Evolutionary conservation across 169 alveolate genomes (phyloP).

Genomic region (Pseudocohnilembus persalinus): DNA sequence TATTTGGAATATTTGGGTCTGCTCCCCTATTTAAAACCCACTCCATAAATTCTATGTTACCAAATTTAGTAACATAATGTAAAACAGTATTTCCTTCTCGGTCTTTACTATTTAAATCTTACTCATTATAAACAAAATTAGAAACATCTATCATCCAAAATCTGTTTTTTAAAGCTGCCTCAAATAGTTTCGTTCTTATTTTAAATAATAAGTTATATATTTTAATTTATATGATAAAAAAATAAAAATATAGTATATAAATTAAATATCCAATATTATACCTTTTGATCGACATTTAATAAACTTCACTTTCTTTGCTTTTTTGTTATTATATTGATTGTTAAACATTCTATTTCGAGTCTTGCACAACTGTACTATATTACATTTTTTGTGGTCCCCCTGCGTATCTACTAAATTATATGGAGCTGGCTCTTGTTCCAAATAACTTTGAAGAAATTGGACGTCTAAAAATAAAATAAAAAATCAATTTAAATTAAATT

Average conservation of each 20-base stretch:
- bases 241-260: too few species aligned
- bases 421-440: too few species aligned
- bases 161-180: constrained; percentile 21
- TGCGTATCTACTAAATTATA: too few species aligned
- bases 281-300: not conserved
- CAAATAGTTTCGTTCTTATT: not conserved
- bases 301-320: not conserved
- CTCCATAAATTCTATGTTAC: constrained; percentile 14
- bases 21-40: constrained; percentile 7
- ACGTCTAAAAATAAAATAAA: too few species aligned
- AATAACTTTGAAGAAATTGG: too few species aligned
- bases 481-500: too few species aligned
- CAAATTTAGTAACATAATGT: not conserved
- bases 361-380: not conserved
- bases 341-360: not conserved
- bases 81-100: constrained; percentile 10
- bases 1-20: constrained; percentile 9
- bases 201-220: too few species aligned
- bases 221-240: not conserved
- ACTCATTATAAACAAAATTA: constrained; percentile 2
- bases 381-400: too few species aligned
- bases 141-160: constrained; percentile 16
- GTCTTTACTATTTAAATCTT: constrained; percentile 13
- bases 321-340: too few species aligned
- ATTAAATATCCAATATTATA: too few species aligned